These are phyloP conservation scores for Fusarium gaditjirri DNA, from an alignment of 2,329 filamentous ascomycete genomes.

Conservation along the genomic window DNA sequence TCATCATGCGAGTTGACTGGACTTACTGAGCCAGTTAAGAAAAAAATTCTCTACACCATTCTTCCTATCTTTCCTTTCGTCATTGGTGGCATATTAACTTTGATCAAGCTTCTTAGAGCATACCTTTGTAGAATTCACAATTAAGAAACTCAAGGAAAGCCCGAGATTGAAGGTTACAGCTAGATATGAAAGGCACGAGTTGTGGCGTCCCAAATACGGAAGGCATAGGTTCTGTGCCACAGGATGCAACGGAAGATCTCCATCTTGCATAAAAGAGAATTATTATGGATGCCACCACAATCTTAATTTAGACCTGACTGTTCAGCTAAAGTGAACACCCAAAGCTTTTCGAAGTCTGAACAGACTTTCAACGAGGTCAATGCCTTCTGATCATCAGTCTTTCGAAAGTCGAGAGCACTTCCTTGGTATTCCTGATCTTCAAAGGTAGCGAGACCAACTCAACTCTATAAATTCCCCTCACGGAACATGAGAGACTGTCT, in stretches of 20 bases:
- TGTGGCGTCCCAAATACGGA: neutral
- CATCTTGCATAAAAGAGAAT: neutral
- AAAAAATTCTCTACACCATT: accelerated
- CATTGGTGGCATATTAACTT: too few relatives aligned
- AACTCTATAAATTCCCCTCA: neutral
- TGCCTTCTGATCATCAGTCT: neutral
- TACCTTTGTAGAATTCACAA: accelerated
- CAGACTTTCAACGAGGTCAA: neutral
- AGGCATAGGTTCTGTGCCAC: neutral
- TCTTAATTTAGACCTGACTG: neutral
- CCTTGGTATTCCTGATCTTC: too few relatives aligned
- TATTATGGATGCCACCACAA: neutral
- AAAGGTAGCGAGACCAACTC: neutral
- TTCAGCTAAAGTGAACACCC: accelerated
- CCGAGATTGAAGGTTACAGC: neutral
- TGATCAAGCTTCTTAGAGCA: too few relatives aligned
- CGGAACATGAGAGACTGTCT: accelerated
- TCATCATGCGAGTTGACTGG: neutral
- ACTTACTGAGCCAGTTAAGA: neutral
- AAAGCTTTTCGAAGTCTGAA: too few relatives aligned
- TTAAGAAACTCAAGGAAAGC: too few relatives aligned
- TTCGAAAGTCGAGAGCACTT: too few relatives aligned
- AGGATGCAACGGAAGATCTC: neutral
- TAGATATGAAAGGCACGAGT: neutral
- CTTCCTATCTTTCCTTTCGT: too few relatives aligned